A percentile compares a stretch with the other conserved stretches of the same genome.
phyloP scores from a whole-genome alignment of 148 eudicot genomes.

The Rhododendron williamsianum region DNA sequence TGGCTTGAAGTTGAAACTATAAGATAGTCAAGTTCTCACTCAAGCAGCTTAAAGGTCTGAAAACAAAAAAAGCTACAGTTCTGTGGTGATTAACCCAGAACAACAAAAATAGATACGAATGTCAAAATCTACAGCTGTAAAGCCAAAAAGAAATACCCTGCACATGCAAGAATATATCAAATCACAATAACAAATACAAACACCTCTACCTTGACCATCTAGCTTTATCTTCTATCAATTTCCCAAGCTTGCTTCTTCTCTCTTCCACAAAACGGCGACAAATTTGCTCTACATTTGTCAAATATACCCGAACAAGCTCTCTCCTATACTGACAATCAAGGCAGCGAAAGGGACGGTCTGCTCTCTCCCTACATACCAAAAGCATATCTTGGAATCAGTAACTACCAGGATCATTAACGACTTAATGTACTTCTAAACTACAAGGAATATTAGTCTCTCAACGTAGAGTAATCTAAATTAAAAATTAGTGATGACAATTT shows the following conservation, averaged over 20 bases:
- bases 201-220: constrained; percentile 78
- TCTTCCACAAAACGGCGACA: constrained; percentile 90
- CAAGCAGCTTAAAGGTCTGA: neutral
- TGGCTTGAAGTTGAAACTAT: neutral
- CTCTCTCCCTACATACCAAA: constrained; percentile 61
- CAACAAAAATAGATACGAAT: neutral
- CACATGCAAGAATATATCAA: neutral
- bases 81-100: neutral
- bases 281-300: constrained; percentile 85
- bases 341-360: constrained; percentile 82
- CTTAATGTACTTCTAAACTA: neutral
- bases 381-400: constrained; percentile 2
- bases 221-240: constrained; percentile 76
- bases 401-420: neutral
- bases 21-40: neutral
- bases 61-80: neutral
- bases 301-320: constrained; percentile 81
- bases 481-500: neutral
- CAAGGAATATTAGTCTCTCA: neutral
- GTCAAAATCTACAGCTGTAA: neutral
- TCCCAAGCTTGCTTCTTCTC: constrained; percentile 65
- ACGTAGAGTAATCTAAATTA: neutral
- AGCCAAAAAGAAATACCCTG: neutral
- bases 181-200: neutral
- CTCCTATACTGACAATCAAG: constrained; percentile 81